Conservation (phyloP, 805 yeast species). For the Groenewaldozyma salmanticensis region DNA sequence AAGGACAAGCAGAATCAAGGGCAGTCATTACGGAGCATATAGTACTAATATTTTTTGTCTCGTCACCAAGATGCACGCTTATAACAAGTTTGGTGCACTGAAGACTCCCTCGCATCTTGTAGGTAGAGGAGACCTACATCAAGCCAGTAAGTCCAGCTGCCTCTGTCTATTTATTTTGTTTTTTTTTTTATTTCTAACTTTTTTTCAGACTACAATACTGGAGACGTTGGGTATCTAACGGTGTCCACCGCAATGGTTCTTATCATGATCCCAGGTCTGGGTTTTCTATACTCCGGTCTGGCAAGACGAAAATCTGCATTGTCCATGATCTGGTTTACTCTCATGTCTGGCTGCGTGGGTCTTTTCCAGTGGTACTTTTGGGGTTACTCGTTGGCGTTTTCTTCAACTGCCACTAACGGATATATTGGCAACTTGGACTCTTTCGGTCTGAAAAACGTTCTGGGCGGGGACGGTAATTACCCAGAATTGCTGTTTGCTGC, state of each 20-base stretch:
- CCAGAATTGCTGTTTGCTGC: conserved; percentile 81
- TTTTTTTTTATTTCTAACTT: not conserved
- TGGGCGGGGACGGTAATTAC: conserved; percentile 41
- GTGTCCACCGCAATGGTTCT: conserved; percentile 49
- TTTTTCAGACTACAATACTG: conserved; percentile 25
- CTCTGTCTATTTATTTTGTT: too few relatives aligned
- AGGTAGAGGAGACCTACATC: too few relatives aligned
- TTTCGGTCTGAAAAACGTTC: conserved; percentile 71
- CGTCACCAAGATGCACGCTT: too few relatives aligned
- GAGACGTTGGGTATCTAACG: conserved; percentile 29
- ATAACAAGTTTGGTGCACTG: too few relatives aligned
- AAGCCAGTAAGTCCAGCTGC: too few relatives aligned
- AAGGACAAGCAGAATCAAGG: too few relatives aligned
- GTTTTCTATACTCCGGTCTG: conserved; percentile 83
- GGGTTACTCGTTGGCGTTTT: conserved; percentile 93
- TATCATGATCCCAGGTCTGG: conserved; percentile 92
- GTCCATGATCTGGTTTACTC: conserved; percentile 71
- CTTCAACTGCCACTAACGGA: conserved; percentile 65
- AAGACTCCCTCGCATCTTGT: too few relatives aligned
- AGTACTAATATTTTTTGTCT: too few relatives aligned
- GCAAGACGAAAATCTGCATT: conserved; percentile 86
- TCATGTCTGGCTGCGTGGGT: conserved; percentile 64
- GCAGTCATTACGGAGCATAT: too few relatives aligned
- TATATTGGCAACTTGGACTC: conserved; percentile 81
- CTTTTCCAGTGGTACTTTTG: conserved; percentile 93